A percentile compares a stretch with the other conserved stretches of the same genome.
These are phyloP conservation scores for Volvox reticuliferus DNA, from an alignment of 139 green algal genomes.

Conservation along the genomic window DNA sequence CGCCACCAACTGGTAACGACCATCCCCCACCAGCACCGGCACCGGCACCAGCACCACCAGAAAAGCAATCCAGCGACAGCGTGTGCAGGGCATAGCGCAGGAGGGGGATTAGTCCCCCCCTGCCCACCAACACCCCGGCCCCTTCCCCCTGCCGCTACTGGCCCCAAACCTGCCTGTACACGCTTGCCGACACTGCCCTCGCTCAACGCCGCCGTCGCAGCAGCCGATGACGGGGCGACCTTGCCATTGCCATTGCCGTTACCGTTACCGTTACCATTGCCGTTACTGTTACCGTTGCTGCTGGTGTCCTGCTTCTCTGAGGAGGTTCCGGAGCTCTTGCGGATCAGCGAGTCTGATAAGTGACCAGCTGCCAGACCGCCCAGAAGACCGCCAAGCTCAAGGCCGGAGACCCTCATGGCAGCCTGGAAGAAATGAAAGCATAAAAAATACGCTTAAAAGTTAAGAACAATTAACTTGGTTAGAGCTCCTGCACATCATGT, in stretches of 20 bases:
- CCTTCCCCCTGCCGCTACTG: neutral
- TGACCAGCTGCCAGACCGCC: constrained; percentile 17
- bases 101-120: no score
- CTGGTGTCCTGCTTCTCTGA: neutral
- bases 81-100: no score
- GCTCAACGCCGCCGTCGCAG: neutral
- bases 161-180: constrained; percentile 38
- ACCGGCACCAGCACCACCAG: no score
- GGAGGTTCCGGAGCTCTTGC: constrained; percentile 25
- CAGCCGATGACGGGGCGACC: neutral
- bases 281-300: neutral
- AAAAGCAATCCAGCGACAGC: no score
- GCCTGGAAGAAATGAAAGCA: constrained; percentile 17
- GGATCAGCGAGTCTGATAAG: constrained; percentile 79
- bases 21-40: no score
- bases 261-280: neutral
- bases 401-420: constrained; percentile 77
- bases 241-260: neutral
- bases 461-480: no score
- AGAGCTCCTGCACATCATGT: no score
- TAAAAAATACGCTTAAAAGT: no score
- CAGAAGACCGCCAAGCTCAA: constrained; percentile 92
- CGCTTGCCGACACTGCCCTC: constrained; percentile 56
- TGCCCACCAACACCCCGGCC: constrained; percentile 46
- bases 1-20: no score